Conservation (phyloP, 192 early-diverging fungal species). For the Allomyces macrogynus region DNA sequence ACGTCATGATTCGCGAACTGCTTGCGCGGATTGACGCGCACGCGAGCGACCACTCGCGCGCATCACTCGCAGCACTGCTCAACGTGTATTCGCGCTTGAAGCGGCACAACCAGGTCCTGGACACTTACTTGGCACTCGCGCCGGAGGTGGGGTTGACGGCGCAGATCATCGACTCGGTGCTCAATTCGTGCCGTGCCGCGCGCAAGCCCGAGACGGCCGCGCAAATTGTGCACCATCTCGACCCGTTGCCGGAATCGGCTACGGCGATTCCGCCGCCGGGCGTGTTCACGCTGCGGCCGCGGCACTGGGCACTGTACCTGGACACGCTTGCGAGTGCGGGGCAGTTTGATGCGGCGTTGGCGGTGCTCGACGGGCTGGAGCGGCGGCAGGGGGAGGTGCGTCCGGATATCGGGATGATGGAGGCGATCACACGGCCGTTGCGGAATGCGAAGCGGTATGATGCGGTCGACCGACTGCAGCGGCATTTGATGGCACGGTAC, state of each 20-base stretch:
- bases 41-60: background rate
- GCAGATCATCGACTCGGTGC: background rate
- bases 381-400: background rate
- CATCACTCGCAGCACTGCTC: background rate
- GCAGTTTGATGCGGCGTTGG: background rate
- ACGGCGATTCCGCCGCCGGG: background rate
- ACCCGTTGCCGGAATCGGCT: background rate
- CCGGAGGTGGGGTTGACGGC: background rate
- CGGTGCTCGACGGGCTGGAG: background rate
- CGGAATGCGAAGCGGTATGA: background rate
- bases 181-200: background rate
- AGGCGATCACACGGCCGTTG: background rate
- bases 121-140: background rate
- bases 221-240: background rate
- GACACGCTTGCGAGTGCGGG: background rate
- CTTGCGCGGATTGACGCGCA: background rate
- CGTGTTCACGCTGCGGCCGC: background rate
- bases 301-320: background rate
- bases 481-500: too few relatives aligned
- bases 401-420: background rate
- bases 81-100: too few relatives aligned
- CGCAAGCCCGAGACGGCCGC: too few relatives aligned
- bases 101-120: background rate
- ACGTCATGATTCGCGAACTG: background rate
- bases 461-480: too few relatives aligned